These are phyloP conservation scores for Fusarium citri DNA, from an alignment of 2,329 filamentous ascomycete genomes.

Conservation along the genomic window DNA sequence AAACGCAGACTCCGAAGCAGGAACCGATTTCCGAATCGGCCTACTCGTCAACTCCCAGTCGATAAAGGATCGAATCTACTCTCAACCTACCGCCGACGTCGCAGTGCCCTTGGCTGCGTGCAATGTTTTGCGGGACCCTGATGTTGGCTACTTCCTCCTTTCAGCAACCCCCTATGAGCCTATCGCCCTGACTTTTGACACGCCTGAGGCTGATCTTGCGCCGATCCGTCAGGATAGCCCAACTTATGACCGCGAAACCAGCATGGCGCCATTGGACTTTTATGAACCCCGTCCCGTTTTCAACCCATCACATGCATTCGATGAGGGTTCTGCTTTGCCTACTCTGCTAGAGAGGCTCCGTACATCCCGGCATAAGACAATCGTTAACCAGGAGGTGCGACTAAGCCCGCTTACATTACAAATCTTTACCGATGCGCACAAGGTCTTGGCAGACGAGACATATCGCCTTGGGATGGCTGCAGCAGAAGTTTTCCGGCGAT, in stretches of 20 bases:
- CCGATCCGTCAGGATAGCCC: constrained; percentile 59
- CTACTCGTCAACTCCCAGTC: constrained; percentile 69
- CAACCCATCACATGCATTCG: constrained; percentile 71
- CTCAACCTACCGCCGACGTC: constrained; percentile 61
- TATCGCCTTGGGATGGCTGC: constrained; percentile 75
- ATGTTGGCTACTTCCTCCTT: constrained; percentile 72
- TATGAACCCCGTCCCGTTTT: constrained; percentile 75
- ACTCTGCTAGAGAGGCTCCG: constrained; percentile 66
- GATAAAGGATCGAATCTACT: constrained; percentile 68
- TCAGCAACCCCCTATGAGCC: constrained; percentile 70
- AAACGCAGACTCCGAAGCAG: constrained; percentile 65
- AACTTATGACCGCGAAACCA: constrained; percentile 55
- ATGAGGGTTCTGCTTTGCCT: constrained; percentile 67
- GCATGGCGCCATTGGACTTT: constrained; percentile 61
- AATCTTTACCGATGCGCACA: constrained; percentile 78
- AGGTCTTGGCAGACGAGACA: constrained; percentile 76
- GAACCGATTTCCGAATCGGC: constrained; percentile 71
- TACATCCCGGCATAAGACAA: constrained; percentile 69
- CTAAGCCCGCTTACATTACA: constrained; percentile 77
- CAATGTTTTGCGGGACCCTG: constrained; percentile 67
- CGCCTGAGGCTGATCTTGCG: constrained; percentile 63
- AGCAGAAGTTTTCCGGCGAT: constrained; percentile 78
- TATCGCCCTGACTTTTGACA: constrained; percentile 69
- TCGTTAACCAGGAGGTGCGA: constrained; percentile 74
- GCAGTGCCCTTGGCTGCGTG: constrained; percentile 64